These are phyloP conservation scores for Nyctanthes arbortristis DNA, from an alignment of 257 asterid genomes.

Conservation along the genomic window DNA sequence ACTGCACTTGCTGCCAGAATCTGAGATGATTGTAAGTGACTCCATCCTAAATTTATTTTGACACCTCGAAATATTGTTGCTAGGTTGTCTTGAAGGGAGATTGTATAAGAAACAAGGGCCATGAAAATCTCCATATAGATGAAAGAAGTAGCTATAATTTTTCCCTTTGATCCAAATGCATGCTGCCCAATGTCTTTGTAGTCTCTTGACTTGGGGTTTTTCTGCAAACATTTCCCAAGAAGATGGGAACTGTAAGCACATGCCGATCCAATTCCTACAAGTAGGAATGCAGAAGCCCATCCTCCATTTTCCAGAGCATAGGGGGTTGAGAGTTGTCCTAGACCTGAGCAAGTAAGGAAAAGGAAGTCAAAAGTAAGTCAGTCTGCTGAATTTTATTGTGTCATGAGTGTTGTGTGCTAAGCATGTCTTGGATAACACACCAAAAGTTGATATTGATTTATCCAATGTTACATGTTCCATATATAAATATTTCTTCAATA, in stretches of 20 bases:
- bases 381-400: neutral
- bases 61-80: slow-evolving; percentile 43
- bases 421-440: neutral
- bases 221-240: slow-evolving; percentile 53
- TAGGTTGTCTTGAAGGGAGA: slow-evolving; percentile 75
- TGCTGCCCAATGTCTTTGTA: slow-evolving; percentile 66
- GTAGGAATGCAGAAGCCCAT: slow-evolving; percentile 64
- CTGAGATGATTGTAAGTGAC: slow-evolving; percentile 48
- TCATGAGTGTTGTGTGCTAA: neutral
- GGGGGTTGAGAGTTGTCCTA: slow-evolving; percentile 77
- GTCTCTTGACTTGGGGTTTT: slow-evolving; percentile 51
- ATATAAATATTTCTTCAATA: neutral
- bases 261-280: slow-evolving; percentile 48
- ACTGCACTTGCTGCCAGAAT: slow-evolving; percentile 51
- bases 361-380: neutral
- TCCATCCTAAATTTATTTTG: slow-evolving; percentile 30
- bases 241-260: slow-evolving; percentile 55
- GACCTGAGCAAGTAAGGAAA: slow-evolving; percentile 38
- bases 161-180: slow-evolving; percentile 71
- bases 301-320: slow-evolving; percentile 79
- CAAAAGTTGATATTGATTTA: neutral
- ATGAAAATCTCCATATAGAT: slow-evolving; percentile 70
- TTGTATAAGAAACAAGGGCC: slow-evolving; percentile 83
- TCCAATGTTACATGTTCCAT: neutral
- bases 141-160: slow-evolving; percentile 44